Evolutionary conservation across 164 flowering plant genomes (phyloP).

Genomic region (Vitis labrusca): DNA sequence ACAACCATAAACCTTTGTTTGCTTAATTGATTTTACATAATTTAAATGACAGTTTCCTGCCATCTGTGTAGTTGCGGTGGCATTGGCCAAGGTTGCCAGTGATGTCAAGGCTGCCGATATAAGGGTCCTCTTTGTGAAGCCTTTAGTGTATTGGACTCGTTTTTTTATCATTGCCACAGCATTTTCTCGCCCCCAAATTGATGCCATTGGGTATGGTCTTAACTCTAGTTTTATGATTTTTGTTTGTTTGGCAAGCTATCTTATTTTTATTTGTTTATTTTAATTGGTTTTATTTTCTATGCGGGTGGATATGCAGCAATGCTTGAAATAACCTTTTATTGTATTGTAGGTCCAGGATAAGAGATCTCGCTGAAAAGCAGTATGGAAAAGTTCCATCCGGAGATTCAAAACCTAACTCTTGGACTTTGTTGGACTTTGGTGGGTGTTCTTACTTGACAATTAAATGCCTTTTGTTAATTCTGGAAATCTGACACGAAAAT

Average conservation of each 20-base stretch:
- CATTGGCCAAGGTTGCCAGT: conserved; percentile 84
- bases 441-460: conserved; percentile 15
- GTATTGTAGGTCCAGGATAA: conserved; percentile 56
- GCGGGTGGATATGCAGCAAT: neutral
- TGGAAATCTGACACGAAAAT: neutral
- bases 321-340: conserved; percentile 5
- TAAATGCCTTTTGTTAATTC: neutral
- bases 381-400: conserved; percentile 72
- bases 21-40: neutral
- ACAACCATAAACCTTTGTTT: neutral
- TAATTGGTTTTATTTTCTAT: no score
- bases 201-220: conserved; percentile 76
- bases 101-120: conserved; percentile 95
- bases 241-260: neutral
- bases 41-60: conserved; percentile 13
- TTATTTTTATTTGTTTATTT: neutral
- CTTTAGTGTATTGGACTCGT: conserved; percentile 94
- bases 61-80: conserved; percentile 75
- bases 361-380: conserved; percentile 80
- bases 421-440: conserved; percentile 97
- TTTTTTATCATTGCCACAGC: conserved; percentile 96
- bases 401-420: conserved; percentile 83
- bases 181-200: conserved; percentile 92
- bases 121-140: conserved; percentile 92
- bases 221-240: neutral